These are phyloP conservation scores for Daedaleopsis sinensis DNA, from an alignment of 768 basidiomycete genomes.

Conservation along the genomic window DNA sequence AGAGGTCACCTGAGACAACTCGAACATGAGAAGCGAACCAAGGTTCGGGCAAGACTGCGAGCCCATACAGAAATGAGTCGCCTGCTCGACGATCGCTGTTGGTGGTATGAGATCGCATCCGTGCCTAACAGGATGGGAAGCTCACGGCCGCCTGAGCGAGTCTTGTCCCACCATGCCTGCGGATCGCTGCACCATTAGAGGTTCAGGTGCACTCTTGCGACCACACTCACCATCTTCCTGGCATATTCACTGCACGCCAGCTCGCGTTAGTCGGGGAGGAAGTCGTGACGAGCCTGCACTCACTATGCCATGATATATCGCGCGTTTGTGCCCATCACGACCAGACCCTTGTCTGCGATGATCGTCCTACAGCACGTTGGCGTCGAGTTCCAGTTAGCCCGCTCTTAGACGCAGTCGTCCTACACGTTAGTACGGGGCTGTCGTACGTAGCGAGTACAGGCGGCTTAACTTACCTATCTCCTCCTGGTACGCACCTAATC, in stretches of 20 bases:
- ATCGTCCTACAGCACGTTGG: slow-evolving; percentile 29
- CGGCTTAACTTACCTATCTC: too few species aligned
- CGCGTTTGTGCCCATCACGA: slow-evolving; percentile 54
- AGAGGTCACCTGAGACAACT: slow-evolving; percentile 37
- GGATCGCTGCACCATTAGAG: too few species aligned
- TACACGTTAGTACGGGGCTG: too few species aligned
- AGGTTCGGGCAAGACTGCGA: not conserved
- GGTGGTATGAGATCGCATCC: not conserved
- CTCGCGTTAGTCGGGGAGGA: not conserved
- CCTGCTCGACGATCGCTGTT: slow-evolving; percentile 39
- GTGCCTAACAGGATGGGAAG: not conserved
- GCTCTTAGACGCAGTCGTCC: too few species aligned
- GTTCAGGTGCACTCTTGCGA: too few species aligned
- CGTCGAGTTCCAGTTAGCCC: not conserved
- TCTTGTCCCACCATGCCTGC: slow-evolving; percentile 30
- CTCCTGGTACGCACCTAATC: slow-evolving; percentile 37
- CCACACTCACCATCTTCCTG: slow-evolving; percentile 18
- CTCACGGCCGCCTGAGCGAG: slow-evolving; percentile 28
- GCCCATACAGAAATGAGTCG: slow-evolving; percentile 45
- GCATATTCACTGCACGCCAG: slow-evolving; percentile 24
- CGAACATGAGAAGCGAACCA: not conserved
- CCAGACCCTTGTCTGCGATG: slow-evolving; percentile 50
- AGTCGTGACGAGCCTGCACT: slow-evolving; percentile 1
- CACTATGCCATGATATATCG: slow-evolving; percentile 47
- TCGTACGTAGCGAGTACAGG: too few species aligned